Base-by-base conservation (phyloP, 2,329 filamentous ascomycete species). In the Elsinoe fawcettii region DNA sequence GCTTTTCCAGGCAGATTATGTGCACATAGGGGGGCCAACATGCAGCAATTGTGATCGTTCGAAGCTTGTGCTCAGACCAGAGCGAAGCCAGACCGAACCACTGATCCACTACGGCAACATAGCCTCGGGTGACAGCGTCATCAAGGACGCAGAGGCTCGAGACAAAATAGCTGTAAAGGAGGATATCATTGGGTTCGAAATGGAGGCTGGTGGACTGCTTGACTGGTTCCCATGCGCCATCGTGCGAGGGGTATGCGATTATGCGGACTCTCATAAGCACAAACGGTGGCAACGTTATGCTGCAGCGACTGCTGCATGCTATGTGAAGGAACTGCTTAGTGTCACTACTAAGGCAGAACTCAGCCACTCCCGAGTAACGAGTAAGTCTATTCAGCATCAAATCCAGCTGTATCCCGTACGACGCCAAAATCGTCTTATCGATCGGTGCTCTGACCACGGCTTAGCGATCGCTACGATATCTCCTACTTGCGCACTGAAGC, bases 61-160 rank as follows among this genome's bases (percentile, higher is more conserved):
- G 11, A 14, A 39, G 36, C 11, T 39, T 39, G 14, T 5, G 6
- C 36, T 6, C 11, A 6, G 5, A 18, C 11, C 11, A 14, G n/a
- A n/a, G n/a, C 36, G 36, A 39, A 39, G 36, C 14, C 6, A 39
- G 6, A 39, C 36, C 9, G 11, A 5, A 14, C 36, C 36, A 5
- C 11, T 7, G 5, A n/a, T 76, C 0, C 70, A 74, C 46, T 62
- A 75, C 30, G 74, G 74, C 0, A 54, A 60, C 0, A 66, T 76
- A 1, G 74, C 66, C 3, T 75, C 72, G 1, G 71, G 68, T 9
- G 68, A 76, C 51, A 66, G 20, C 5, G 18, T 60, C 4, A 51
- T 60, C 8, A 60, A 55, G 32, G 55, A 60, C 34, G 58, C 46
- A 8, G 22, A 1, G 2, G 22, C 23, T 2, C 30, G 58, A 14